These are phyloP conservation scores for Vaccinium vitisidaea DNA, from an alignment of 148 eudicot genomes.

Conservation along the genomic window DNA sequence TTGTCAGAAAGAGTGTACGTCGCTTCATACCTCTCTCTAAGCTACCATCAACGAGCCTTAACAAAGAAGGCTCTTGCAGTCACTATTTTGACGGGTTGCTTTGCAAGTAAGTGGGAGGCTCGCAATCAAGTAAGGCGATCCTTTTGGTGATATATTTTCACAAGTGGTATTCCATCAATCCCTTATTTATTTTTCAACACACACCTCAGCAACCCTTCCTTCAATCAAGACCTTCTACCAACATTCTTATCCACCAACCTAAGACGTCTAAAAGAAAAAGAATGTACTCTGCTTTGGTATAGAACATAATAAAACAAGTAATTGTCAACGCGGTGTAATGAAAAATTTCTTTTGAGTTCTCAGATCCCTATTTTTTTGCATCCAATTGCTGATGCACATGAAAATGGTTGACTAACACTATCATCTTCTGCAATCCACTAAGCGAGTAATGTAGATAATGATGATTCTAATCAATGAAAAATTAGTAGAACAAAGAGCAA, in stretches of 20 bases:
- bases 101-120: no score
- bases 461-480: background rate
- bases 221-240: background rate
- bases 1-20: no score
- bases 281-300: background rate
- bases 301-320: background rate
- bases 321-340: background rate
- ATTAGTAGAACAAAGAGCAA: background rate
- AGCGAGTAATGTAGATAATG: background rate
- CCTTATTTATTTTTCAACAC: background rate
- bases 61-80: no score
- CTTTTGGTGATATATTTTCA: no score
- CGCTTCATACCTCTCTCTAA: no score
- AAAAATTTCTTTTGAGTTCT: background rate
- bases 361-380: background rate
- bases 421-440: background rate
- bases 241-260: background rate
- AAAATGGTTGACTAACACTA: conserved; percentile 11
- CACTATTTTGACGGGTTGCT: no score
- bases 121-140: no score
- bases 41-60: no score
- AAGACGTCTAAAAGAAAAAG: background rate
- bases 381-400: background rate
- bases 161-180: no score
- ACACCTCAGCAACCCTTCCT: background rate